Evolutionary conservation across 768 basidiomycete genomes (phyloP), one percentile per base, ranked within the genome.

Genomic region (Pleurotus pulmonarius): DNA sequence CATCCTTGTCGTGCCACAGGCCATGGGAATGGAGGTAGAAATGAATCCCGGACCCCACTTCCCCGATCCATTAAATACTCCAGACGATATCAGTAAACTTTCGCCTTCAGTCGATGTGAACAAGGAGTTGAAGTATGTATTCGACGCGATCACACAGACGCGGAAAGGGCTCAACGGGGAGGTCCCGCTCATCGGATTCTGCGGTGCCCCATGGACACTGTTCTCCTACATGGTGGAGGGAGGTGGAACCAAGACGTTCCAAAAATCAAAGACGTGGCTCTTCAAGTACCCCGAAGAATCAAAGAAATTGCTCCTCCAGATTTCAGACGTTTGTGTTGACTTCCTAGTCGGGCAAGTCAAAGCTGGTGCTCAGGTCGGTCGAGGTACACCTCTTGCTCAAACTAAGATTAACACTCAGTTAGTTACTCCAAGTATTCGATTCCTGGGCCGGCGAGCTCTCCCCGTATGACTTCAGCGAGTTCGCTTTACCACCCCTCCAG

Each of bases 181-280:
- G 67, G 94, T 98, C 12, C 96, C 97, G 11, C 77, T 99, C 56
- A 97, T 99, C 63, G 97, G 97, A 9, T 99, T 99, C 73, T 92
- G 86, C 66, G 97, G 96, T 40, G 94, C 94, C 0, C 97, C 97
- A 1, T 98, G 97, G 97, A 99, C 97, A 3, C 82, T 98, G 52
- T 94, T 99, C 74, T 85, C 88, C 18, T 99, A 98, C 70, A 99
- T 99, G 97, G 82, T 97, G 64, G 97, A 98, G 70, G 97, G 97
- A 6, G 96, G 95, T 4, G 90, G 90, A 7, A 91, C 84, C 70
- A 94, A 94, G 73, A 91, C 90, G 12, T 83, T 92, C 63, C 88
- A 91, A 59, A 94, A 95, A 70, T 83, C 85, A 37, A 99, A 99
- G 74, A 85, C 88, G 0, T 99, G 97, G 96, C 68, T 98, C 5